A percentile compares a stretch with the other conserved stretches of the same genome.
These are phyloP conservation scores for Ustilago curta DNA, from an alignment of 1,284 basidiomycete genomes.

Conservation along the genomic window DNA sequence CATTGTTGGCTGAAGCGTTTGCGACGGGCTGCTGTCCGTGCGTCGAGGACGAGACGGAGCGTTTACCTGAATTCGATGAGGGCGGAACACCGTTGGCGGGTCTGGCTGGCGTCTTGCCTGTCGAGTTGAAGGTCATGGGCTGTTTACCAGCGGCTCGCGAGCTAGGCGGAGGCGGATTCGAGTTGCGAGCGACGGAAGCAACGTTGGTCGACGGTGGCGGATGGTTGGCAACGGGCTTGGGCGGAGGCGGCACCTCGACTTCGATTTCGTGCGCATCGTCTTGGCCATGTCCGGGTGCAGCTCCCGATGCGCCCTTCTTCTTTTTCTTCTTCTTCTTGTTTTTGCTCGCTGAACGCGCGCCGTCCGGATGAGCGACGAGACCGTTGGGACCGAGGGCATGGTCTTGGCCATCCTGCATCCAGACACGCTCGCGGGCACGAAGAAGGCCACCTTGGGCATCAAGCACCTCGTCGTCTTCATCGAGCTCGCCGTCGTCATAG, in stretches of 20 bases:
- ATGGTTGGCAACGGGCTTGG: constrained; percentile 63
- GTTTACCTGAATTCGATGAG: constrained; percentile 72
- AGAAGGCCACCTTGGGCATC: constrained; percentile 42
- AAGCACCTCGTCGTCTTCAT: constrained; percentile 50
- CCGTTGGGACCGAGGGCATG: constrained; percentile 36
- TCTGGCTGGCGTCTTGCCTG: constrained; percentile 57
- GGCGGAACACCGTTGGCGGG: constrained; percentile 63
- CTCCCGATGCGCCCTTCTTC: constrained; percentile 58
- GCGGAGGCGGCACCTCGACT: constrained; percentile 65
- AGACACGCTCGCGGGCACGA: constrained; percentile 38
- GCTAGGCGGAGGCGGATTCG: constrained; percentile 71
- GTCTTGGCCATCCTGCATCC: constrained; percentile 42
- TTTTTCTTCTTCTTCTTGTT: constrained; percentile 74
- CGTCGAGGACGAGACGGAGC: constrained; percentile 71
- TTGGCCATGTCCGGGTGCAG: constrained; percentile 69
- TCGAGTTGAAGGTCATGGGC: constrained; percentile 73
- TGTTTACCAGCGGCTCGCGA: constrained; percentile 82
- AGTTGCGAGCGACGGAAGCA: constrained; percentile 67
- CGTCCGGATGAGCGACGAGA: constrained; percentile 19
- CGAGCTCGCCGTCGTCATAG: constrained; percentile 64
- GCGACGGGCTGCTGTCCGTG: constrained; percentile 38
- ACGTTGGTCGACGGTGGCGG: constrained; percentile 67
- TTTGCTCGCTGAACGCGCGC: constrained; percentile 40
- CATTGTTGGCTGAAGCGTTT: constrained; percentile 29
- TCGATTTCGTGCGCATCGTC: constrained; percentile 67